Base-by-base conservation (phyloP, 768 basidiomycete species). In the Kondoa subrosea region DNA sequence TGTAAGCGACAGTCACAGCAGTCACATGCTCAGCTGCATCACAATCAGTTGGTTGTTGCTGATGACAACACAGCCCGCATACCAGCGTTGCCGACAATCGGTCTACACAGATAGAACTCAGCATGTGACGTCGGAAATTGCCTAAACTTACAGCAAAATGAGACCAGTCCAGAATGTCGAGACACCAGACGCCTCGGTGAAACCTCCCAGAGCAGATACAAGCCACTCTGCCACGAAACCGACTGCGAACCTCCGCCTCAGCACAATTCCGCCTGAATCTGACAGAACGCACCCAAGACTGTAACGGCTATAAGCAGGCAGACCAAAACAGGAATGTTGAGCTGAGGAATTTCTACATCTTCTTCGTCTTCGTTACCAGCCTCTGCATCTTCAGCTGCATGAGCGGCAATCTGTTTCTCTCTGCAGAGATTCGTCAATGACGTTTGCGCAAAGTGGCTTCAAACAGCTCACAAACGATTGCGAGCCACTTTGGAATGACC, bases 11-110 rank as follows among this genome's bases (percentile, higher is more conserved):
- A 0, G 87, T 86, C 30, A 95, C 89, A 16, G 91, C 91, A 1
- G 90, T 95, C 50, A 85, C 86, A 74, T 92, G 91, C 74, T 95
- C 91, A 79, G 74, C 66, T 34, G 70, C 72, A 72, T 70, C 34
- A 72, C 73, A 65, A 71, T 21, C 2, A 31, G 31, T 29, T 67
- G 30, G 71, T n/a, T n/a, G n/a, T n/a, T n/a, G n/a, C n/a, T n/a
- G n/a, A n/a, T n/a, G n/a, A n/a, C n/a, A n/a, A n/a, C n/a, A n/a
- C n/a, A n/a, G 25, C n/a, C 40, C 74, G 79, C 32, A 67, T 86
- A 87, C 87, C 89, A 3, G 89, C 87, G 74, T 90, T 91, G 25
- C 89, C 89, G 15, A 91, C 91, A 50, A 95, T 90, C 3, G 93
- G 93, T n/a, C n/a, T n/a, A n/a, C n/a, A n/a, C n/a, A n/a, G n/a